Evolutionary conservation across 176 grass and related monocot genomes (phyloP).

Genomic region (Melocanna baccifera): DNA sequence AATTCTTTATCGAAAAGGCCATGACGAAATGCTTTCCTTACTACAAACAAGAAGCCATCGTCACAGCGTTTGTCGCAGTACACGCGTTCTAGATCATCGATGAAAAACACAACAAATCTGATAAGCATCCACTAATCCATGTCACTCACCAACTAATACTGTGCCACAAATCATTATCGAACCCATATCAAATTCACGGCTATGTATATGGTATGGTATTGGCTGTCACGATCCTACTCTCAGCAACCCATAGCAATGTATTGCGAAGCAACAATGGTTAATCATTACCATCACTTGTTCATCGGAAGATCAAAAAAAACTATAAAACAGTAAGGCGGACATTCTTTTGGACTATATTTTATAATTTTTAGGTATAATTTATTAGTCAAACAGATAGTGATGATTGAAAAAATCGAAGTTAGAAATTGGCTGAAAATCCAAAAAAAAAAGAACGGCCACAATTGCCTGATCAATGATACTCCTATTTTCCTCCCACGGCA

Average conservation of each 20-base stretch:
- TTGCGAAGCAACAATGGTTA: no score
- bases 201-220: no score
- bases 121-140: not conserved
- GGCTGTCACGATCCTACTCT: no score
- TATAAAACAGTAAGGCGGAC: no score
- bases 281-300: no score
- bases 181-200: not conserved
- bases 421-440: no score
- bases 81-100: not conserved
- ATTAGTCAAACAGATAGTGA: no score
- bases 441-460: no score
- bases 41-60: not conserved
- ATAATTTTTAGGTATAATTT: fast-evolving
- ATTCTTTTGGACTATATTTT: fast-evolving
- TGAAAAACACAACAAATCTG: not conserved
- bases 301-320: no score
- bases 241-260: no score
- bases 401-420: no score
- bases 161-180: not conserved
- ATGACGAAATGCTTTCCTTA: not conserved
- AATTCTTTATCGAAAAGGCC: not conserved
- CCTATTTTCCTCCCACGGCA: not conserved
- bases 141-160: not conserved
- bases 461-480: not conserved
- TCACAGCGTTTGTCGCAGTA: not conserved